Conservation (phyloP, 306 rosid genomes). For the Lotus japonicus region DNA sequence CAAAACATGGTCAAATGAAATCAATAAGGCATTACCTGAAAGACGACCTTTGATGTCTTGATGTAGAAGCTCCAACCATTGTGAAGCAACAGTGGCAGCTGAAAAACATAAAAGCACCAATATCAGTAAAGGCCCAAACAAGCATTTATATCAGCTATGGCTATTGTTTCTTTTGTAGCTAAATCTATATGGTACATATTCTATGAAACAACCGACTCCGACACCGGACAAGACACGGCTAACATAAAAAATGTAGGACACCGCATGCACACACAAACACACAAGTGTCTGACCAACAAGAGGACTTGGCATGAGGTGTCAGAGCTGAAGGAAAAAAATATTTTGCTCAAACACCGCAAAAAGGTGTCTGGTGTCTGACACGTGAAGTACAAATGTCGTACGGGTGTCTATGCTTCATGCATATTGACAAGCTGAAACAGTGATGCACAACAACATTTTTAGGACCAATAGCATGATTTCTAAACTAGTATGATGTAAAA, state of each 20-base stretch:
- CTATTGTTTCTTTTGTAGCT: background rate
- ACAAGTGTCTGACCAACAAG: too few species aligned
- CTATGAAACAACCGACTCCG: too few species aligned
- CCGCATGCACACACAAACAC: too few species aligned
- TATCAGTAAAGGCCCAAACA: constrained; percentile 19
- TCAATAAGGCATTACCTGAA: constrained; percentile 43
- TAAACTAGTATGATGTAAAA: constrained; percentile 1
- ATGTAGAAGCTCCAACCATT: constrained; percentile 84
- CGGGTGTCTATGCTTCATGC: too few species aligned
- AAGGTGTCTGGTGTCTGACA: too few species aligned
- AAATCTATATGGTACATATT: background rate
- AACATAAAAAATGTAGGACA: too few species aligned
- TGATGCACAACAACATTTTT: background rate
- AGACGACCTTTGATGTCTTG: constrained; percentile 93
- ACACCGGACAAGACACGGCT: too few species aligned
- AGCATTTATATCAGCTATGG: background rate
- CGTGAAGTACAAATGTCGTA: too few species aligned
- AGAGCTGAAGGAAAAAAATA: too few species aligned
- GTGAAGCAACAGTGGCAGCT: constrained; percentile 98
- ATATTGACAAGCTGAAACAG: background rate
- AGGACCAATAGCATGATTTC: background rate
- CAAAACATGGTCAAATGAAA: background rate
- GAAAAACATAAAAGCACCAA: constrained; percentile 30
- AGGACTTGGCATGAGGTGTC: too few species aligned
- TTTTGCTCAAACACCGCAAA: too few species aligned